A percentile compares a stretch with the other conserved stretches of the same genome.
phyloP scores from a whole-genome alignment of 805 yeast genomes.

The Hanseniaspora jakobsenii region DNA sequence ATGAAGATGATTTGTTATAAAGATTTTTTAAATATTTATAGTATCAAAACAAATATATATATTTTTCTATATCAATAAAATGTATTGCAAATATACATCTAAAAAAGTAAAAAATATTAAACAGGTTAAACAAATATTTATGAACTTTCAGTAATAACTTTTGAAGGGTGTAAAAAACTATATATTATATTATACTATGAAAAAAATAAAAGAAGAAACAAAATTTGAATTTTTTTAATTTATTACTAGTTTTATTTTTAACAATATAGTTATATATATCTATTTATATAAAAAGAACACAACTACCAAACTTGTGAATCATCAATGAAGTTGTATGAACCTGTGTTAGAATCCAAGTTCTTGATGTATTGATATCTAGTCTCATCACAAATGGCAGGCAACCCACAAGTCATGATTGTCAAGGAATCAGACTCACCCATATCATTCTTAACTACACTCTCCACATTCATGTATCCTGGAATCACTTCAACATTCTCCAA shows the following conservation, averaged over 20 bases:
- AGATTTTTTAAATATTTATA: no score
- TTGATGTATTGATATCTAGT: constrained; percentile 35
- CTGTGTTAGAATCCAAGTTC: constrained; percentile 21
- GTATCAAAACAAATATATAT: no score
- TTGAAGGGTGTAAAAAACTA: no score
- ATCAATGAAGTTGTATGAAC: constrained; percentile 37
- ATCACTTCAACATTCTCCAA: not conserved
- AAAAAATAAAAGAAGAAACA: no score
- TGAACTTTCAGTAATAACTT: no score
- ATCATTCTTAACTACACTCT: not conserved
- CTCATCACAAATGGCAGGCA: constrained; percentile 43
- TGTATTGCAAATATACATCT: no score
- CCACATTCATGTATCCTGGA: not conserved
- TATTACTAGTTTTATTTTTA: not conserved
- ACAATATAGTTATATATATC: no score
- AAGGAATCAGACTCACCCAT: constrained; percentile 17
- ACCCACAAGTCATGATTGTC: constrained; percentile 47
- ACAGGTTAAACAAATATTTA: no score
- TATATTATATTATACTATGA: no score
- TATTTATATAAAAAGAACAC: not conserved
- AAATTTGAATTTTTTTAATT: not conserved
- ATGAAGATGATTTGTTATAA: constrained; percentile 41
- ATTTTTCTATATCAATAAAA: no score
- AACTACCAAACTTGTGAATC: constrained; percentile 47
- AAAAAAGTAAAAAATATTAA: no score